Percentiles rank a stretch among this genome's conserved stretches.
Conservation (phyloP, 495 filamentous ascomycete genomes). For the Viridothelium virens region DNA sequence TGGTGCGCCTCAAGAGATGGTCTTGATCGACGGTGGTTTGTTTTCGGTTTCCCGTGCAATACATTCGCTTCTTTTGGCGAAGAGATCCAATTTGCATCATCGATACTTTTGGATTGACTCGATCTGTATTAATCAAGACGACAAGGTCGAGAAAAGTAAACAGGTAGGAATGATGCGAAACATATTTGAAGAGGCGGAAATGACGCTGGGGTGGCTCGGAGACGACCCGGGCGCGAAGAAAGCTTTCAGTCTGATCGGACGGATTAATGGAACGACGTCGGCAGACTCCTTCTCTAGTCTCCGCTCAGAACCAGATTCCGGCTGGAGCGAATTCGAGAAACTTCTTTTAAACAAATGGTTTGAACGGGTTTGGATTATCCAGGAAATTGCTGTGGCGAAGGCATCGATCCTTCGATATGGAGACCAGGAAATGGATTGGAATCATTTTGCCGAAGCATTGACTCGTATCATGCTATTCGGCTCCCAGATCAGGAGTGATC, state of each 20-base stretch:
- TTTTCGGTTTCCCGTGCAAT: background rate
- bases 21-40: background rate
- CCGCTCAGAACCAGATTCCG: background rate
- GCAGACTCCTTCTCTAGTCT: background rate
- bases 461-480: background rate
- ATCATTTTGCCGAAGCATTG: background rate
- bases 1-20: background rate
- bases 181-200: constrained; percentile 22
- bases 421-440: constrained; percentile 4
- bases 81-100: constrained; percentile 1
- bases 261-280: background rate
- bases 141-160: constrained; percentile 25
- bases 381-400: constrained; percentile 2
- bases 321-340: background rate
- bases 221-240: constrained; percentile 4
- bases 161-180: constrained; percentile 33
- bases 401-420: background rate
- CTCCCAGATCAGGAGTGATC: background rate
- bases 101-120: constrained; percentile 33
- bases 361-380: constrained; percentile 3
- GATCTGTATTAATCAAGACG: constrained; percentile 36
- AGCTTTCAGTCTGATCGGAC: background rate
- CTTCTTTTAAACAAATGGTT: background rate
- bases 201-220: constrained; percentile 1
- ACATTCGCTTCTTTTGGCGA: background rate